Percentiles rank a stretch among this genome's conserved stretches.
These are phyloP conservation scores for Suillus subluteus DNA, from an alignment of 768 basidiomycete species.

Conservation along the genomic window DNA sequence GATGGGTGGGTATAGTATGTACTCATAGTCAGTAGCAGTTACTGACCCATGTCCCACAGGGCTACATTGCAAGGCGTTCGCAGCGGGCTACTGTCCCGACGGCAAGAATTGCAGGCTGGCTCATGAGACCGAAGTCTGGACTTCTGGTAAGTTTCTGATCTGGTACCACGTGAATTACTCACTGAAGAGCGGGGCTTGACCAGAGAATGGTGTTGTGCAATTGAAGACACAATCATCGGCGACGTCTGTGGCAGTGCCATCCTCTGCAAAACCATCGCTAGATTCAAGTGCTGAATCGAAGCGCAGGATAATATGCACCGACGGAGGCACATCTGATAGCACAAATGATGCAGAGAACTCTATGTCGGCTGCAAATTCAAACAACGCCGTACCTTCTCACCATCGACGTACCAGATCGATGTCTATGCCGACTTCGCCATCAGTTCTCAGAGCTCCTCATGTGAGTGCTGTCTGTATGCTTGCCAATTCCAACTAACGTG, in stretches of 20 bases:
- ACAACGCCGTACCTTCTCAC: constrained; percentile 9
- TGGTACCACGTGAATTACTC: background rate
- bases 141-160: constrained; percentile 24
- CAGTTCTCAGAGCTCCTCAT: constrained; percentile 13
- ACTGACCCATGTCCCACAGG: constrained; percentile 19
- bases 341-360: background rate
- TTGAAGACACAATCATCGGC: constrained; percentile 4
- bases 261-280: background rate
- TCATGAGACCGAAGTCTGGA: constrained; percentile 30
- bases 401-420: constrained; percentile 33
- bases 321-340: background rate
- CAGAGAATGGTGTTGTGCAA: constrained; percentile 25
- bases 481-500: background rate
- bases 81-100: constrained; percentile 27
- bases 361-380: background rate
- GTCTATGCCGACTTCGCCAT: constrained; percentile 26
- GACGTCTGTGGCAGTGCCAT: background rate
- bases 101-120: constrained; percentile 34
- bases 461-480: background rate
- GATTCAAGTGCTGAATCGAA: background rate
- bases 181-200: background rate
- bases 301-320: too few relatives aligned
- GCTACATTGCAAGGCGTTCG: constrained; percentile 28
- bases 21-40: constrained; percentile 2
- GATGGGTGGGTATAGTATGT: constrained; percentile 48